Conservation (phyloP, 2,329 filamentous ascomycete species). For the Stachybotrys echinatus region DNA sequence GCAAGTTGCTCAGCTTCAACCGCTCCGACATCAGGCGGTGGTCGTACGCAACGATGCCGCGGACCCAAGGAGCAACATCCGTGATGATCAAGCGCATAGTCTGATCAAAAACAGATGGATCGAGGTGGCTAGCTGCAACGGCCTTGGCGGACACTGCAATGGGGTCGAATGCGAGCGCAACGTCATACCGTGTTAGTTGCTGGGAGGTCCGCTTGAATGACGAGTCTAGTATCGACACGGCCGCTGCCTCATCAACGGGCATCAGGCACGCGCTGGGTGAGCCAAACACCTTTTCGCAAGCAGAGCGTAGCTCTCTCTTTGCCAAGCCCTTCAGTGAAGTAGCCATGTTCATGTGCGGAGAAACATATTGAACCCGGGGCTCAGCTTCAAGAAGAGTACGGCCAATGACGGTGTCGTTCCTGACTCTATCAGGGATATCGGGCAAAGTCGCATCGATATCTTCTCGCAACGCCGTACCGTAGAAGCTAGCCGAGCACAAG, state of each 20-base stretch:
- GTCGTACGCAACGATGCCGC: slow-evolving; percentile 76
- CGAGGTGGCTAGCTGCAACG: slow-evolving; percentile 36
- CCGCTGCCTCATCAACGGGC: slow-evolving; percentile 25
- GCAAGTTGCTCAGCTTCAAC: slow-evolving; percentile 53
- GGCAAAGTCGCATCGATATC: slow-evolving; percentile 60
- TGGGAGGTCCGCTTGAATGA: slow-evolving; percentile 22
- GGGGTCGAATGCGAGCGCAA: slow-evolving; percentile 55
- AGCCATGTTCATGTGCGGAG: slow-evolving; percentile 18
- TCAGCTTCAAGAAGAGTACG: slow-evolving; percentile 42
- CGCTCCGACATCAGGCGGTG: slow-evolving; percentile 64
- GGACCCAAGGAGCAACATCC: slow-evolving; percentile 88
- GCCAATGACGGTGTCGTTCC: slow-evolving; percentile 47
- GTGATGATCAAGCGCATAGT: slow-evolving; percentile 58
- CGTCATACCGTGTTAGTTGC: slow-evolving; percentile 42
- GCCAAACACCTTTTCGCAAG: slow-evolving; percentile 3
- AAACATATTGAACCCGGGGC: slow-evolving; percentile 21
- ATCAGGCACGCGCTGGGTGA: background rate
- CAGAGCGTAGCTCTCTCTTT: slow-evolving; percentile 13
- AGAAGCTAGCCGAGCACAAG: slow-evolving; percentile 44
- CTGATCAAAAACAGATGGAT: slow-evolving; percentile 73
- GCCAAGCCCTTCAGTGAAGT: slow-evolving; percentile 21
- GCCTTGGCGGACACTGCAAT: slow-evolving; percentile 48
- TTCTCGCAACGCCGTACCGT: slow-evolving; percentile 40
- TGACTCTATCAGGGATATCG: slow-evolving; percentile 38
- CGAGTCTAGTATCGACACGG: slow-evolving; percentile 30